Conservation (phyloP, 768 basidiomycete species). For the Tricholoma bakamatsutake region DNA sequence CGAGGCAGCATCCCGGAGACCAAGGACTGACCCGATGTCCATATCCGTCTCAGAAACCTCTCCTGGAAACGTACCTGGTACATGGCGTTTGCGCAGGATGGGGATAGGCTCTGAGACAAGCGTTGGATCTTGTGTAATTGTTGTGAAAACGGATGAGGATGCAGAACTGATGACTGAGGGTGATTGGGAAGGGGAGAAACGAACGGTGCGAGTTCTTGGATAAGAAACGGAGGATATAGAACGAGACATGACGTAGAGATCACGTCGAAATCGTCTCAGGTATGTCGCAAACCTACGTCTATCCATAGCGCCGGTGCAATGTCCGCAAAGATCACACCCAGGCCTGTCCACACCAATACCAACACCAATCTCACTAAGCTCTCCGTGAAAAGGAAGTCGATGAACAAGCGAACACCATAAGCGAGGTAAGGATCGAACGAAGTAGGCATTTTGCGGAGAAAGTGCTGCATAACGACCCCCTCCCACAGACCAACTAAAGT, state of each 20-base stretch:
- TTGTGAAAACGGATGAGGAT: conserved; percentile 22
- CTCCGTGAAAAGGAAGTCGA: conserved; percentile 66
- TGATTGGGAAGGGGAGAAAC: conserved; percentile 31
- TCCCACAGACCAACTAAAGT: conserved; percentile 52
- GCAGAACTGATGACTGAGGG: conserved; percentile 17
- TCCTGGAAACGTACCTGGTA: conserved; percentile 58
- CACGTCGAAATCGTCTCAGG: conserved; percentile 35
- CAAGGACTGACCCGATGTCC: conserved; percentile 22
- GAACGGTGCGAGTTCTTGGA: conserved; percentile 33
- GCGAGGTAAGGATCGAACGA: conserved; percentile 69
- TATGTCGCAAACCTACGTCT: conserved; percentile 30
- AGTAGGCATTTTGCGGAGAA: conserved; percentile 56
- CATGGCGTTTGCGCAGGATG: conserved; percentile 24
- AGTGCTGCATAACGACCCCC: conserved; percentile 60
- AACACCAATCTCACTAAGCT: conserved; percentile 30
- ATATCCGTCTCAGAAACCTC: conserved; percentile 36
- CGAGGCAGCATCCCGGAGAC: conserved; percentile 11
- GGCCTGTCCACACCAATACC: conserved; percentile 34
- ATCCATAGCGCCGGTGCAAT: conserved; percentile 34
- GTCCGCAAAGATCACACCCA: conserved; percentile 38
- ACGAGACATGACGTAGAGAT: conserved; percentile 31
- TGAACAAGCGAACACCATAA: conserved; percentile 60
- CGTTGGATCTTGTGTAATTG: conserved; percentile 16
- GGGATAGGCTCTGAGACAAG: conserved; percentile 9
- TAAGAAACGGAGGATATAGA: conserved; percentile 32